Base-by-base conservation (phyloP, 225 moss, liverwort and hornwort species). In the Thuidium tamariscinum region DNA sequence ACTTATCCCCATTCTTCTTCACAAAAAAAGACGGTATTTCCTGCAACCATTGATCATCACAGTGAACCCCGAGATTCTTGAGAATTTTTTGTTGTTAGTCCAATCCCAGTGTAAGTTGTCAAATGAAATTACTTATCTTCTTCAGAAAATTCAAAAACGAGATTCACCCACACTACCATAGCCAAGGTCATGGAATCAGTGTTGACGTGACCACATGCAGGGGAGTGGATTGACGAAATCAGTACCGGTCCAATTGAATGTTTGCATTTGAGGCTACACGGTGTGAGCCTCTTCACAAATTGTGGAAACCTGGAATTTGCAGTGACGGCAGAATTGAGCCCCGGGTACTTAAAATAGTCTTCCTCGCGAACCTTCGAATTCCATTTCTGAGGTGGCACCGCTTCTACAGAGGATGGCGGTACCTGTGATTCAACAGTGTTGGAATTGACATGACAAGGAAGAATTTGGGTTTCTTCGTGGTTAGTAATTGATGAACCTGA, bases 231-330 rank as follows among this genome's bases (percentile, higher is more conserved):
- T 55, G 39, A 37, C 17, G 18, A 37, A 16, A 26, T 55, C 6
- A 55, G 20, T 77, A 77, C 77, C 56, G 9, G 36, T 30, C n/a
- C 64, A 18, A 4, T 13, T 19, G 18, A 7, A 13, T 18, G 3
- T 27, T 26, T n/a, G 46, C 16, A 21, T 8, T 14, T 5, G 49
- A 80, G 3, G 72, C 11, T 23, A 27, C 32, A 26, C 30, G 6
- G 30, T 74, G 73, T 68, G 42, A 90, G 86, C 69, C 69, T 90
- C 79, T 55, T 86, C n/a, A 86, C 74, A n/a, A 90, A 90, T 16
- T 86, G 73, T 39, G 86, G 86, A 34, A 73, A 86, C 42, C 32
- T 68, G 61, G 65, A 82, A 55, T 84, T 85, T 7, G 15, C 48
- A 27, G 0, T 65, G 6, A 82, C 3, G 7, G 83, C 86, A 25